A percentile compares a stretch with the other conserved stretches of the same genome.
Evolutionary conservation across 2,329 filamentous ascomycete genomes (phyloP).

Genomic region (Epichloe baconii): DNA sequence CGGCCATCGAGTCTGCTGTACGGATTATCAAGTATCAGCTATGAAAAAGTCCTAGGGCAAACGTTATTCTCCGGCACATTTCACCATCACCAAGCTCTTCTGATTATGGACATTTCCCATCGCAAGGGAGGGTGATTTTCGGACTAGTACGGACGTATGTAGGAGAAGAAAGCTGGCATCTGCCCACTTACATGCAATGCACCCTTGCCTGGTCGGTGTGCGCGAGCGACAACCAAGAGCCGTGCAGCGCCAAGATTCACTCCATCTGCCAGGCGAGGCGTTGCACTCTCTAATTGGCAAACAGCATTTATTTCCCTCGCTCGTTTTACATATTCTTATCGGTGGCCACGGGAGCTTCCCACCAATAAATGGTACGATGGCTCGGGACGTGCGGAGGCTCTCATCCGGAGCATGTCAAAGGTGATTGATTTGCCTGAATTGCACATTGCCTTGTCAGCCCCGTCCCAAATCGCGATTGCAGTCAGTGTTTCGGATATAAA

Average conservation of each 20-base stretch:
- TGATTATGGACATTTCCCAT: neutral
- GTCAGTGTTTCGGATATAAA: too few relatives aligned
- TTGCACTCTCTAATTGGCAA: neutral
- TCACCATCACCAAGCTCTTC: neutral
- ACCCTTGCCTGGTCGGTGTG: neutral
- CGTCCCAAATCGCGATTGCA: too few relatives aligned
- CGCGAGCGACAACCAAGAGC: neutral
- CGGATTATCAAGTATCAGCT: too few relatives aligned
- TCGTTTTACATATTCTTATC: neutral
- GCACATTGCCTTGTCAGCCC: neutral
- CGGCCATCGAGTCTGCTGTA: neutral
- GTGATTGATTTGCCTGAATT: neutral
- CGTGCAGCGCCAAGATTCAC: neutral
- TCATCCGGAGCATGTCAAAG: neutral
- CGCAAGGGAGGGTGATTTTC: neutral
- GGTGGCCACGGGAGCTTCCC: neutral
- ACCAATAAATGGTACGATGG: neutral
- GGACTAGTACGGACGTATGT: too few relatives aligned
- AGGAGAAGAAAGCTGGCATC: neutral
- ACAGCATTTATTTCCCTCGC: neutral
- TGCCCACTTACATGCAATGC: neutral
- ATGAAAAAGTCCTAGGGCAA: neutral
- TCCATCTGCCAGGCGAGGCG: constrained; percentile 1
- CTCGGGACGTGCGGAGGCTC: neutral
- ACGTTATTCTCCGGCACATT: neutral